These are phyloP conservation scores for Leishmania arabica DNA, from an alignment of 208 protist genomes.

Conservation along the genomic window DNA sequence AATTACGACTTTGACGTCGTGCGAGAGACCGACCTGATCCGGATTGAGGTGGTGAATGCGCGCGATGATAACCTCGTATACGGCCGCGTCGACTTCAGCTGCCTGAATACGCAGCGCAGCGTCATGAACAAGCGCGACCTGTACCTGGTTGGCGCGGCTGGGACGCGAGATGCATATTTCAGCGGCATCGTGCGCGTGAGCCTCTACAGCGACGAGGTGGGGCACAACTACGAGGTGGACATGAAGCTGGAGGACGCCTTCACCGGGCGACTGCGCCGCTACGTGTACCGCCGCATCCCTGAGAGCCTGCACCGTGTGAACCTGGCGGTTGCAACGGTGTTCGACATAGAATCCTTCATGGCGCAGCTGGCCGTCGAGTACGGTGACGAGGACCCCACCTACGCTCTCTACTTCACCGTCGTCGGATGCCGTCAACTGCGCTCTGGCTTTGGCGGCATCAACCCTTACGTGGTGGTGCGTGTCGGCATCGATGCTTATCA, in stretches of 20 bases:
- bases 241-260: slow-evolving; percentile 43
- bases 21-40: slow-evolving; percentile 82
- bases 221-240: slow-evolving; percentile 73
- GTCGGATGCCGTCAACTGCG: slow-evolving; percentile 70
- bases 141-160: slow-evolving; percentile 69
- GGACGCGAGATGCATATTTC: slow-evolving; percentile 70
- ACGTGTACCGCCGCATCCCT: slow-evolving; percentile 57
- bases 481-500: slow-evolving; percentile 71
- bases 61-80: slow-evolving; percentile 49
- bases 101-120: slow-evolving; percentile 69
- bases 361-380: slow-evolving; percentile 58
- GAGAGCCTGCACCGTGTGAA: slow-evolving; percentile 79
- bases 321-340: slow-evolving; percentile 69
- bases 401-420: slow-evolving; percentile 76
- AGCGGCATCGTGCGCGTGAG: slow-evolving; percentile 70
- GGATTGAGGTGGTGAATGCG: slow-evolving; percentile 68
- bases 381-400: slow-evolving; percentile 71
- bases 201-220: slow-evolving; percentile 73
- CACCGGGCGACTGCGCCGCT: slow-evolving; percentile 67
- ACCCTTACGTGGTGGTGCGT: slow-evolving; percentile 75
- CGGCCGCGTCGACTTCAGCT: slow-evolving; percentile 82
- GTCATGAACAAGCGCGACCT: slow-evolving; percentile 54
- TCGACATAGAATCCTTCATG: slow-evolving; percentile 88
- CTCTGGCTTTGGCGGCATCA: slow-evolving; percentile 53
- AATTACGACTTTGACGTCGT: slow-evolving; percentile 78